Base-by-base conservation (phyloP, 345 rosid species). In the Barbarea vulgaris region DNA sequence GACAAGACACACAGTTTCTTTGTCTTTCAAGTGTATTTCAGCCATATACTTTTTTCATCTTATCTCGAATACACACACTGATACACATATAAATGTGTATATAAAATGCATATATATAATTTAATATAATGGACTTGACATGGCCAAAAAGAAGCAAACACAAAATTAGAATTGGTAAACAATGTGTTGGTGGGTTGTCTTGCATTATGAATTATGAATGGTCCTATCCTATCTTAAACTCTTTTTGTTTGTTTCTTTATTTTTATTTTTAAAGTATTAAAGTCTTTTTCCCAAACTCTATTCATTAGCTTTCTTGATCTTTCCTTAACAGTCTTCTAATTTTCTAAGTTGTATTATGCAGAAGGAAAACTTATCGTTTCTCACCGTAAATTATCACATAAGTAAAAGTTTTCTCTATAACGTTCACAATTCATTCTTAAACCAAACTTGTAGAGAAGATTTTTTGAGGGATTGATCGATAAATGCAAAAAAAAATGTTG, bases 101-200 rank as follows among this genome's bases (percentile, higher is more conserved):
- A 50, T 19, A 25, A 17, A 34, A 17, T 28, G 25, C 2, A 31
- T 21, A 28, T 50, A 41, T 60, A 41, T 30, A 69, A 52, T 53
- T 27, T 7, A 27, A 30, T 76, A 68, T 28, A 34, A 34, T 62
- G 51, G 58, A 70, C 57, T 33, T 76, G 79, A 58, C 73, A 59
- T 68, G 63, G 75, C 58, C 42, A 60, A 24, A 68, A 55, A 31
- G 70, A 76, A 53, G 70, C 70, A 76, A 76, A 69, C 75, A 76
- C 80, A 24, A 62, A 21, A 54, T 36, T 54, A 61, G 70, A 70
- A 77, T 18, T 18, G 51, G 51, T 46, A 64, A 63, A 63, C 63
- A 65, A 44, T 52, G 58, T 69, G 70, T 76, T 76, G 70, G 71
- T 62, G 59, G 70, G 66, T 62, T 77, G 80, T 70, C 66, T 55